Conservation (phyloP, 495 filamentous ascomycete genomes). For the Xylaria longipes region DNA sequence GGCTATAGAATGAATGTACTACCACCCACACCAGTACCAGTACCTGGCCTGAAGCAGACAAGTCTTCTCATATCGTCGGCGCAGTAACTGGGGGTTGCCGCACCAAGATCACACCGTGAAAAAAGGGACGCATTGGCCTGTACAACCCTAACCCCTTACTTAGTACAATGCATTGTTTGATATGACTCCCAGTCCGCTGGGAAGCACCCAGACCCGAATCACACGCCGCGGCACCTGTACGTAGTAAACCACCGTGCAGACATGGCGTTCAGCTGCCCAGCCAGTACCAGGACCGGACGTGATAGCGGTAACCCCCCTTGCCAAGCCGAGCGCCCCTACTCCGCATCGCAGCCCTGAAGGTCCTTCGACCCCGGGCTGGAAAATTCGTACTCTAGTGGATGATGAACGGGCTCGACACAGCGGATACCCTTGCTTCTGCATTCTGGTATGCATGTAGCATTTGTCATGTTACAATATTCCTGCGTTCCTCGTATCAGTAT, state of each 20-base stretch:
- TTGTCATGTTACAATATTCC: conserved; percentile 30
- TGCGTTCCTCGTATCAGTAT: conserved; percentile 26
- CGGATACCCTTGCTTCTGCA: conserved; percentile 19
- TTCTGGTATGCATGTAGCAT: conserved; percentile 28
- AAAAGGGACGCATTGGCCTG: not conserved
- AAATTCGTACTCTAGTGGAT: conserved; percentile 13
- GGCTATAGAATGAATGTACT: not conserved
- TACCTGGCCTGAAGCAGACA: not conserved
- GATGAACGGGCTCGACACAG: conserved; percentile 9
- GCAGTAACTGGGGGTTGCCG: not conserved
- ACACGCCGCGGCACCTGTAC: conserved; percentile 18
- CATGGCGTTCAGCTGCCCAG: conserved; percentile 24
- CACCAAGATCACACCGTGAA: not conserved
- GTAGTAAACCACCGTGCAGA: conserved; percentile 17
- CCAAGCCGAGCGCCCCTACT: conserved; percentile 21
- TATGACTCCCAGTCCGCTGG: conserved; percentile 26
- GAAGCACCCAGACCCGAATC: conserved; percentile 23
- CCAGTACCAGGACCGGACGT: conserved; percentile 16
- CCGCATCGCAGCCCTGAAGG: conserved; percentile 26
- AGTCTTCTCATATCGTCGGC: not conserved
- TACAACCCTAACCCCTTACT: conserved; percentile 21
- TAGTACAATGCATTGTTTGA: conserved; percentile 15
- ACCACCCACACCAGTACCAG: too few species aligned
- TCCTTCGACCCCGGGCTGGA: conserved; percentile 6
- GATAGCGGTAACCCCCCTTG: not conserved